Percentiles rank a stretch among this genome's conserved stretches.
Conservation (phyloP, 352 stramenopile species). For the Phytophthora megakarya region DNA sequence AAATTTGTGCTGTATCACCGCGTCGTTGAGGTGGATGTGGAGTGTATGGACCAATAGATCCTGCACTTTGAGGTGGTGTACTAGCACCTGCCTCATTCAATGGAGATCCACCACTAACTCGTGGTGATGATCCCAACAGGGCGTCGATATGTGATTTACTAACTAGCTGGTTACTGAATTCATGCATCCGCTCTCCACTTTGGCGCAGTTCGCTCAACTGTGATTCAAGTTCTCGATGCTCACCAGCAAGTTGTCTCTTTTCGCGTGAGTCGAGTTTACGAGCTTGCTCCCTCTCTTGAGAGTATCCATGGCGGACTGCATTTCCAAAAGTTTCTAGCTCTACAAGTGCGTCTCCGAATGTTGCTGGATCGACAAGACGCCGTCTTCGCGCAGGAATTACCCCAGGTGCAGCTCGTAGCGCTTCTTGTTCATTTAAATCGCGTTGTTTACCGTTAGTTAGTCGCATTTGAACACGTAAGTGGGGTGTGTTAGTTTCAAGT, state of each 20-base stretch:
- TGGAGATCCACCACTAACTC: not conserved
- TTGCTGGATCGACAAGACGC: conserved; percentile 51
- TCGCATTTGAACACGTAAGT: conserved; percentile 59
- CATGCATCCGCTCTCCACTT: conserved; percentile 48
- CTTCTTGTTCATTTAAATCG: conserved; percentile 50
- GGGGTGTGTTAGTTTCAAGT: conserved; percentile 49
- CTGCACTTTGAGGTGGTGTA: conserved; percentile 3
- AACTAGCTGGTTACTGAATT: conserved; percentile 72
- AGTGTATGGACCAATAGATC: conserved; percentile 19
- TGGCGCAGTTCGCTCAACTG: conserved; percentile 49
- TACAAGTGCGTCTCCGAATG: conserved; percentile 52
- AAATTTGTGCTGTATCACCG: not conserved
- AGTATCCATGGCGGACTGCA: conserved; percentile 50
- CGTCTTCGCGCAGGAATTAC: conserved; percentile 42
- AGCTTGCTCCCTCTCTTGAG: conserved; percentile 47
- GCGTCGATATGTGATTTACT: conserved; percentile 57
- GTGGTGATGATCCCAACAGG: conserved; percentile 10
- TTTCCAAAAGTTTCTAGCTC: conserved; percentile 68
- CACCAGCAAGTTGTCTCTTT: conserved; percentile 29
- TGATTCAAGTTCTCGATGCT: conserved; percentile 45
- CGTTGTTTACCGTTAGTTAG: conserved; percentile 58
- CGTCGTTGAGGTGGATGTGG: conserved; percentile 22
- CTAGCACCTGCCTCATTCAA: not conserved
- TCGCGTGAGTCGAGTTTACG: conserved; percentile 42
- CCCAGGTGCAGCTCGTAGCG: conserved; percentile 42